Evolutionary conservation across 164 flowering plant species (phyloP), one percentile per base, ranked within the genome.

Genomic region (Sextonia rubra): DNA sequence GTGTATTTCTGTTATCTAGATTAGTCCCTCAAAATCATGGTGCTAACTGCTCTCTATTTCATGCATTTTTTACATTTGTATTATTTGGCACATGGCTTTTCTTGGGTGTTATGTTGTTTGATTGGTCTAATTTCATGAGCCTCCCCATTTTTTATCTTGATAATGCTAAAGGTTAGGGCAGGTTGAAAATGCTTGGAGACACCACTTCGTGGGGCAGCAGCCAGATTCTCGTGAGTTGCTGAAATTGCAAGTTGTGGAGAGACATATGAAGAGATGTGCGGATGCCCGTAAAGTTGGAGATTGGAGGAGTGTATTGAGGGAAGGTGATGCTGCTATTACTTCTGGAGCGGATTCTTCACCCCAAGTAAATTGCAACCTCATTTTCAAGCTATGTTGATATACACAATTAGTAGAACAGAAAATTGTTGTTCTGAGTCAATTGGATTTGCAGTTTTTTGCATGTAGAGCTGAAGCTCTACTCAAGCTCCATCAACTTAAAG

Each of bases 401-500:
- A 23, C 12, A 23, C 27, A 24, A 11, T 24, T 27, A 27, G 32
- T 17, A 26, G 24, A n/a, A 32, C 32, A 30, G 48, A 17, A 23
- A 22, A 24, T 47, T 24, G 48, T 68, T 49, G 58, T 4, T 71
- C 71, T 79, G 72, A 77, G 71, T 72, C 70, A 22, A 29, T 71
- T 68, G 60, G 20, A 71, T 80, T 74, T 82, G 67, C 91, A 94
- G 99, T 87, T 94, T 22, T 77, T 82, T 77, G 85, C 91, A 37
- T 90, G 88, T 73, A 89, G 85, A 84, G 92, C 89, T 55, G 99
- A 94, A 83, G 90, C 92, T 58, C 84, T 89, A 47, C 79, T 94
- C 80, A 92, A 90, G 83, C 94, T 94, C 67, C 91, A 88, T 30
- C 89, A 82, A 79, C 80, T 88, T 56, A 86, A 86, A 55, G 96